phyloP scores from a whole-genome alignment of 306 rosid species.

The Abrus pulchellus region DNA sequence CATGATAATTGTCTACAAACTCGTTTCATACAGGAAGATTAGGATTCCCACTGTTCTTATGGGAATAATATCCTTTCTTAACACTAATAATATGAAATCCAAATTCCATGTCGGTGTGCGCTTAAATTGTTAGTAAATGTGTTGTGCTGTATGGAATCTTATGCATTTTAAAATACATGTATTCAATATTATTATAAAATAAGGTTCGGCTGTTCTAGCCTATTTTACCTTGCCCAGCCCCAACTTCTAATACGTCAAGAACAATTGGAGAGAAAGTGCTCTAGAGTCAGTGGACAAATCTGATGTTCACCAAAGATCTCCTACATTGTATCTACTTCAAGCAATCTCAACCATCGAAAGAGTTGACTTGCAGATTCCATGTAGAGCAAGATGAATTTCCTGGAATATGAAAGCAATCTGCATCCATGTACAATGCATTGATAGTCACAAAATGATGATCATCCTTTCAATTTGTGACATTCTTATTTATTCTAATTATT shows the following conservation, averaged over 20 bases:
- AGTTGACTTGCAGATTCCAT: constrained; percentile 13
- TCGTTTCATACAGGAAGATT: constrained; percentile 31
- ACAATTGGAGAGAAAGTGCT: background rate
- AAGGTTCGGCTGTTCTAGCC: constrained; percentile 27
- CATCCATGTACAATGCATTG: background rate
- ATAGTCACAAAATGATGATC: background rate
- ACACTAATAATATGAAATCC: background rate
- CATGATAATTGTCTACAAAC: constrained; percentile 11
- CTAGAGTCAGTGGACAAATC: background rate
- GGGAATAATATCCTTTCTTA: constrained; percentile 10
- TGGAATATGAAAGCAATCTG: constrained; percentile 13
- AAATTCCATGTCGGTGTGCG: background rate
- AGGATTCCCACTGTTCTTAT: background rate
- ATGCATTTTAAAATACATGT: background rate
- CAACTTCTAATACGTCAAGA: background rate
- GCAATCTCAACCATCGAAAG: constrained; percentile 2
- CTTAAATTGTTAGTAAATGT: constrained; percentile 8
- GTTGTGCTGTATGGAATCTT: background rate
- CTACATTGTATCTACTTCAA: background rate
- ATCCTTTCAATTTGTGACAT: background rate
- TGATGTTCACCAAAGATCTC: background rate
- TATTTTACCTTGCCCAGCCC: background rate
- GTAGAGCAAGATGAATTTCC: background rate
- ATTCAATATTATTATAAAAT: background rate
- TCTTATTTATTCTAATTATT: background rate